Evolutionary conservation across 2,329 filamentous ascomycete species (phyloP).

Genomic region (Paecilomyces niveus): DNA sequence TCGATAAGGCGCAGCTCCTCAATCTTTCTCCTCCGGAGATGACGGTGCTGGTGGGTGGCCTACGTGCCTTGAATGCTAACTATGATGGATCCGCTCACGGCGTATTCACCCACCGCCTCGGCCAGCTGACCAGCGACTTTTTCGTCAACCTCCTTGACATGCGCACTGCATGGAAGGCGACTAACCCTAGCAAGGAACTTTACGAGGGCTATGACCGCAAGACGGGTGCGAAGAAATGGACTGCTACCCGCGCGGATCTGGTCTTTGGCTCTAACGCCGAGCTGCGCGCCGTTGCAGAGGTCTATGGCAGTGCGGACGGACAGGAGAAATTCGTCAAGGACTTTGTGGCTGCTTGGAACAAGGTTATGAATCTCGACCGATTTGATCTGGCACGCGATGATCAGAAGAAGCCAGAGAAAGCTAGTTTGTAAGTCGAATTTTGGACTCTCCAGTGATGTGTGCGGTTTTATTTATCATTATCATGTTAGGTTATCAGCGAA

Average conservation of each 20-base stretch:
- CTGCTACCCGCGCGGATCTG: conserved; percentile 60
- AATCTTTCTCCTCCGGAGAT: conserved; percentile 65
- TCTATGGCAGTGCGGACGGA: conserved; percentile 57
- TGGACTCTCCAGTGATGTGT: neutral
- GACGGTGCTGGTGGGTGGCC: conserved; percentile 63
- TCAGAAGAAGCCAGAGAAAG: conserved; percentile 1
- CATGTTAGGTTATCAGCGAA: neutral
- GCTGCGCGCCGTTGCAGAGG: conserved; percentile 62
- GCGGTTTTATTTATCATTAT: neutral
- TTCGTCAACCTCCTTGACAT: conserved; percentile 72
- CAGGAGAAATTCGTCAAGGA: conserved; percentile 61
- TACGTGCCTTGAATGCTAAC: conserved; percentile 64
- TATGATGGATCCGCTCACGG: conserved; percentile 62
- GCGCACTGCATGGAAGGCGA: conserved; percentile 57
- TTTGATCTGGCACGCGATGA: conserved; percentile 47
- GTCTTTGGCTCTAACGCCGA: conserved; percentile 69
- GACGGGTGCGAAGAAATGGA: conserved; percentile 61
- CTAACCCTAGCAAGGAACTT: conserved; percentile 44
- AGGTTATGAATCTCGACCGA: conserved; percentile 68
- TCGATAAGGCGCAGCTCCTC: conserved; percentile 66
- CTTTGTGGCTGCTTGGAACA: conserved; percentile 64
- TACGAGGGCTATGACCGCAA: conserved; percentile 61
- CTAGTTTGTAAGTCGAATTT: neutral
- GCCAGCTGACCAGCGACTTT: conserved; percentile 70
- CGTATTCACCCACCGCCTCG: conserved; percentile 61